Evolutionary conservation across 2,329 filamentous ascomycete species (phyloP).

Genomic region (Celoporthe dispersa): DNA sequence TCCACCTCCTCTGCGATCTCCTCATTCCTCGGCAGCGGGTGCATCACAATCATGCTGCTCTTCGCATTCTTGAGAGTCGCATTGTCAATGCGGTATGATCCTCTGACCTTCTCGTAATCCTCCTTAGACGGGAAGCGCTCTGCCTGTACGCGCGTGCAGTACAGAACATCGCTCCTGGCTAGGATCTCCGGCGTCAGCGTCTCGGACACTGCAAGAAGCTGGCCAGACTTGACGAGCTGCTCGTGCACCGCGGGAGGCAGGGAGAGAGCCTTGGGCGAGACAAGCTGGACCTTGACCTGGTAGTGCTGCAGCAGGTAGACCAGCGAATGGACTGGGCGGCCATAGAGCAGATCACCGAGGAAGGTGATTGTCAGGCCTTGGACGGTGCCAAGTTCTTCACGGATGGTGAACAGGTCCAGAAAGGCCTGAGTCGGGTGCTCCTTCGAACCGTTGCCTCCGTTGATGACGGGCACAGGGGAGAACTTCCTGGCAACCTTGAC

Average conservation of each 20-base stretch:
- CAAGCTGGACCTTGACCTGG: slow-evolving; percentile 90
- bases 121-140: slow-evolving; percentile 85
- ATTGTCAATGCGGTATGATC: slow-evolving; percentile 88
- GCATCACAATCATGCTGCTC: slow-evolving; percentile 90
- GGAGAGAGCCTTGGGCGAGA: slow-evolving; percentile 77
- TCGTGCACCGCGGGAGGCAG: slow-evolving; percentile 78
- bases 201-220: slow-evolving; percentile 76
- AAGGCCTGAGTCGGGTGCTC: slow-evolving; percentile 98
- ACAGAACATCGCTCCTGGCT: slow-evolving; percentile 85
- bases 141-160: slow-evolving; percentile 96
- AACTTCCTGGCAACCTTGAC: slow-evolving; percentile 84
- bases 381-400: slow-evolving; percentile 94
- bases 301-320: slow-evolving; percentile 95
- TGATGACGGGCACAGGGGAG: slow-evolving; percentile 91
- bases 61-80: slow-evolving; percentile 89
- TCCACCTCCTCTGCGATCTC: slow-evolving; percentile 97
- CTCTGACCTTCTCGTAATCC: slow-evolving; percentile 86
- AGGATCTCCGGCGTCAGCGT: slow-evolving; percentile 86
- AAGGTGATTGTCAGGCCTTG: slow-evolving; percentile 97
- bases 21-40: slow-evolving; percentile 90
- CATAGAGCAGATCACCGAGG: slow-evolving; percentile 88
- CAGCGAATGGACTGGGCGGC: slow-evolving; percentile 92
- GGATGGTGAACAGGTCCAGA: slow-evolving; percentile 96
- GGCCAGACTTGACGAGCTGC: slow-evolving; percentile 72
- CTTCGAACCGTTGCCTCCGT: slow-evolving; percentile 92